Base-by-base conservation (phyloP, 257 asterid genomes). In the Solanum rostratum region DNA sequence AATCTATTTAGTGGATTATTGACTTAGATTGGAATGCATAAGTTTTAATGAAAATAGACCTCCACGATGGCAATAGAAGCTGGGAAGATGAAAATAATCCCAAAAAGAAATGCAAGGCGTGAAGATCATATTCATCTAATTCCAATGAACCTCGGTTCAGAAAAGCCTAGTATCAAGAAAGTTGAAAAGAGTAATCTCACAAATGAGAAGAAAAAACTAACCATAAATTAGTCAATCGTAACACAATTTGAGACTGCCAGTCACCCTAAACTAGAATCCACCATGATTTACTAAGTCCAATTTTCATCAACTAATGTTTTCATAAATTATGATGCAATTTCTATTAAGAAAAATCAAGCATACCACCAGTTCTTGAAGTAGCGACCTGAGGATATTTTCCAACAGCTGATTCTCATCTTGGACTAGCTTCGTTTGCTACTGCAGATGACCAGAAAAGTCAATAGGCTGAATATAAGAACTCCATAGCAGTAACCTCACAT, bases 361-460 rank as follows among this genome's bases (percentile, higher is more conserved):
- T 92, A 96, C 99, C 98, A 94, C 98, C 76, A 96, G 82, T 89
- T 96, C 99, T 92, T 95, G 98, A 79, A 96, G 94, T 88, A 95
- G 92, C 16, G 95, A 73, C 85, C 99, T 93, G 84, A 96, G 88
- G 71, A 96, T 93, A 90, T 96, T 96, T 87, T 96, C 99, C 93
- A 96, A 87, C 90, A 96, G 76, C 88, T 95, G 98, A 89, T 96
- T 96, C 90, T 96, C 99, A 92, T 96, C 99, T 89, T 91, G 99
- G 86, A 92, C 94, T 55, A 96, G 88, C 86, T 96, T 96, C 82
- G 92, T 94, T 87, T 92, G 98, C 89, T 90, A 95, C 99, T 96
- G 97, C 91, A 88, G 79, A 60, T 71, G 74, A 80, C 43, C 46
- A 66, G 85, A 33, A 14, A 60, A 30, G 79, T 20, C 41, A 18